A percentile compares a stretch with the other conserved stretches of the same genome.
Conservation (phyloP, 2,329 filamentous ascomycete genomes). For the Coccinonectria pachysandricola region DNA sequence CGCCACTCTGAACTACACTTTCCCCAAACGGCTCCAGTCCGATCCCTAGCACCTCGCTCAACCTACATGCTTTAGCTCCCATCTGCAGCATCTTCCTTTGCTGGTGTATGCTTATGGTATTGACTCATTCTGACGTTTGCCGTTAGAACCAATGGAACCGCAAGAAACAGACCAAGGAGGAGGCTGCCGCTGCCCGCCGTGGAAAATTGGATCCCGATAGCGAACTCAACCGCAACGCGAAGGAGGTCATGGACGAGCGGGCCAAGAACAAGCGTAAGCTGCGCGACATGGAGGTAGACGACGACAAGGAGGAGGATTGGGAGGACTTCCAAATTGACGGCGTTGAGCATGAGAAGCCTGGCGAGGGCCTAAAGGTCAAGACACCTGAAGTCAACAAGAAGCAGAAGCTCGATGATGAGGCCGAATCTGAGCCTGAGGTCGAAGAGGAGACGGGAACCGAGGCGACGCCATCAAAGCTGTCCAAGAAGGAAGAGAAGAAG, state of each 20-base stretch:
- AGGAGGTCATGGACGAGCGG: slow-evolving; percentile 82
- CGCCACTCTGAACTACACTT: too few species aligned
- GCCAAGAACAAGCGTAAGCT: slow-evolving; percentile 72
- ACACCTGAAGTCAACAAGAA: slow-evolving; percentile 45
- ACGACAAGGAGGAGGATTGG: slow-evolving; percentile 35
- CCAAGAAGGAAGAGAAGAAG: slow-evolving; percentile 46
- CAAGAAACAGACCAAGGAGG: slow-evolving; percentile 91
- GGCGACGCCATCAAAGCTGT: slow-evolving; percentile 35
- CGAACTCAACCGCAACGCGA: slow-evolving; percentile 67
- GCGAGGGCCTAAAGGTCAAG: slow-evolving; percentile 50
- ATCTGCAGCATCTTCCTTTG: too few species aligned
- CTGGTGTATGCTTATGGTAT: too few species aligned
- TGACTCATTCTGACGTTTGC: too few species aligned
- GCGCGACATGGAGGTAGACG: slow-evolving; percentile 46
- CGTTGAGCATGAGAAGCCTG: slow-evolving; percentile 49
- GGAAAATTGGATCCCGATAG: slow-evolving; percentile 89
- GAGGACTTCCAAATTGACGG: slow-evolving; percentile 38
- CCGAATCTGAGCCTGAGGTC: slow-evolving; percentile 15
- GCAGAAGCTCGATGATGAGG: slow-evolving; percentile 28
- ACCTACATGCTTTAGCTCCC: too few species aligned
- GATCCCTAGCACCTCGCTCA: too few species aligned
- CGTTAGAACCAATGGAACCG: slow-evolving; percentile 78
- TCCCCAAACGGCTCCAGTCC: too few species aligned
- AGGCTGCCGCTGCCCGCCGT: slow-evolving; percentile 71
- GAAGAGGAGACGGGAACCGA: slow-evolving; percentile 30